Evolutionary conservation across 106 monocot genomes (phyloP).

Genomic region (Allium cepa): DNA sequence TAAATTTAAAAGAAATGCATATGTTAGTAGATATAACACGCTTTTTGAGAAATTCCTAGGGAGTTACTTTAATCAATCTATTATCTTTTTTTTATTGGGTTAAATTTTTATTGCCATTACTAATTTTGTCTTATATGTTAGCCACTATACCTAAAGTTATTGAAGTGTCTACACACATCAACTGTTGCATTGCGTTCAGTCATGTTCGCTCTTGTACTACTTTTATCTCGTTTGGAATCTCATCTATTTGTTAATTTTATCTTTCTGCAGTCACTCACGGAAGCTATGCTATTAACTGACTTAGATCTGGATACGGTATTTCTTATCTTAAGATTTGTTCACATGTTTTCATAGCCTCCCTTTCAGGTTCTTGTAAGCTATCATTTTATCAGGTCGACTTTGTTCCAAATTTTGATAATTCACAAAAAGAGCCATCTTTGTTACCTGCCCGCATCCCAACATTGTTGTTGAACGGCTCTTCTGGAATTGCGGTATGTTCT

Average conservation of each 20-base stretch:
- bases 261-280: conserved; percentile 65
- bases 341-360: too few species aligned
- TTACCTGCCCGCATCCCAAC: conserved; percentile 87
- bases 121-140: neutral
- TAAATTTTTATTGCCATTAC: neutral
- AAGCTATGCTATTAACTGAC: conserved; percentile 94
- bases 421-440: conserved; percentile 92
- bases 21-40: too few species aligned
- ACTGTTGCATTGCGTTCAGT: too few species aligned
- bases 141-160: too few species aligned
- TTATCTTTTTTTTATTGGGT: neutral
- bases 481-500: conserved; percentile 86
- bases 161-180: too few species aligned
- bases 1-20: too few species aligned
- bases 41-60: too few species aligned
- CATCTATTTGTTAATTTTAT: conserved; percentile 5
- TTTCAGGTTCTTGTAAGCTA: neutral
- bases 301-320: conserved; percentile 82
- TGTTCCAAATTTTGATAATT: conserved; percentile 94
- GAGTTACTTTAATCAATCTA: neutral
- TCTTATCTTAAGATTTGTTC: neutral
- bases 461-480: conserved; percentile 90
- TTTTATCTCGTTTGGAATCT: neutral
- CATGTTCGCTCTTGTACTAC: neutral
- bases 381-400: conserved; percentile 69